Percentiles rank a stretch among this genome's conserved stretches.
phyloP scores from a whole-genome alignment of 345 rosid species.

The Firmiana major region DNA sequence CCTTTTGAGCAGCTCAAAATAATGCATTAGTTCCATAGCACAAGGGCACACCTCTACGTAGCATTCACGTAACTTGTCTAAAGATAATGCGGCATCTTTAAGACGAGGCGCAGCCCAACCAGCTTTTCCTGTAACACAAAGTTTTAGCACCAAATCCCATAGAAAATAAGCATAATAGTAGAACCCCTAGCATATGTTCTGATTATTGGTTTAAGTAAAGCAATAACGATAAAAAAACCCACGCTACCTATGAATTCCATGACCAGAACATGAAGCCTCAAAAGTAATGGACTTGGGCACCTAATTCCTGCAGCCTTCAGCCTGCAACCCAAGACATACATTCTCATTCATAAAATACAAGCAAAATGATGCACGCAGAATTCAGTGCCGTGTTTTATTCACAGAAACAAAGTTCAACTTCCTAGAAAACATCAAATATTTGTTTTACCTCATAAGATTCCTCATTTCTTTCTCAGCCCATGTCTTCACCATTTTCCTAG shows the following conservation, averaged over 20 bases:
- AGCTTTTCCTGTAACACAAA: slow-evolving; percentile 49
- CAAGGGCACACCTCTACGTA: slow-evolving; percentile 67
- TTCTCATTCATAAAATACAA: not conserved
- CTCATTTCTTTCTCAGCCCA: slow-evolving; percentile 99
- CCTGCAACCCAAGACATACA: slow-evolving; percentile 42
- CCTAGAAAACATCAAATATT: not conserved
- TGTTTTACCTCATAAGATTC: slow-evolving; percentile 75
- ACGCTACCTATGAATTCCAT: slow-evolving; percentile 93
- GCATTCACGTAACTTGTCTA: slow-evolving; percentile 82
- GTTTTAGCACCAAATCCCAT: not conserved
- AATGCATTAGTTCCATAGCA: not conserved
- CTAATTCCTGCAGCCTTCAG: slow-evolving; percentile 87
- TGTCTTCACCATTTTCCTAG: slow-evolving; percentile 94
- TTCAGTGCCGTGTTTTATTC: not conserved
- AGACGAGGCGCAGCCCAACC: slow-evolving; percentile 99
- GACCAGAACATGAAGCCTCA: slow-evolving; percentile 91
- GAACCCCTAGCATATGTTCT: not conserved
- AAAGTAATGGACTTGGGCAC: slow-evolving; percentile 70
- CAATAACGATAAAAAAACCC: not conserved
- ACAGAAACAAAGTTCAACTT: slow-evolving; percentile 1
- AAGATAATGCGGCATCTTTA: slow-evolving; percentile 88
- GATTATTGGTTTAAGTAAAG: not conserved
- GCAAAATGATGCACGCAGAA: not conserved
- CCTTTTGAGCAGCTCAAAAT: slow-evolving; percentile 1
- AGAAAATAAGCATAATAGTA: not conserved